These are phyloP conservation scores for Alternaria sp. DNA, from an alignment of 2,329 filamentous ascomycete genomes.

Conservation along the genomic window DNA sequence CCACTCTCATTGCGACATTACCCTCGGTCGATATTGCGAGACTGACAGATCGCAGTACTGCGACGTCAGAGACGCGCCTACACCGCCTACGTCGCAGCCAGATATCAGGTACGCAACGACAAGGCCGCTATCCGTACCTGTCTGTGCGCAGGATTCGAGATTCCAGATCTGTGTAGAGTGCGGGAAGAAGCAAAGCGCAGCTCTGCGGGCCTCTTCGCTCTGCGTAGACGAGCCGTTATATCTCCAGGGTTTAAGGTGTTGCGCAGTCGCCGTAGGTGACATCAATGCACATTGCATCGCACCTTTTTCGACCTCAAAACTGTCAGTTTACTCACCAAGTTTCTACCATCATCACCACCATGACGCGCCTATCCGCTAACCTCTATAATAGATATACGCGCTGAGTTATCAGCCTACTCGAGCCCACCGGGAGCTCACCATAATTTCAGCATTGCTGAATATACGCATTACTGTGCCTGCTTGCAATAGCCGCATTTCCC, in stretches of 20 bases:
- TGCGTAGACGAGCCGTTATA: conserved; percentile 41
- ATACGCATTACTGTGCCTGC: conserved; percentile 36
- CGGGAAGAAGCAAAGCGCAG: conserved; percentile 50
- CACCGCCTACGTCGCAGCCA: conserved; percentile 43
- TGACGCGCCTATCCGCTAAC: conserved; percentile 28
- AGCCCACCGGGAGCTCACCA: conserved; percentile 25
- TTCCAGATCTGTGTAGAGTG: conserved; percentile 46
- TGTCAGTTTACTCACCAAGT: conserved; percentile 18
- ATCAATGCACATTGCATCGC: conserved; percentile 25
- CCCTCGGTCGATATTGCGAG: conserved; percentile 35
- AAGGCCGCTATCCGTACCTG: conserved; percentile 37
- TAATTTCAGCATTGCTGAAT: conserved; percentile 38
- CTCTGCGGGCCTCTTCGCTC: conserved; percentile 33
- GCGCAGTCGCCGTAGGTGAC: conserved; percentile 40
- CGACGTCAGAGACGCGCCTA: conserved; percentile 31
- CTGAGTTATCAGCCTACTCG: conserved; percentile 25
- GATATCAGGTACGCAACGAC: conserved; percentile 35
- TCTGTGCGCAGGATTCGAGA: conserved; percentile 46
- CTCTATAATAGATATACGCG: conserved; percentile 20
- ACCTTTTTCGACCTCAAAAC: conserved; percentile 16
- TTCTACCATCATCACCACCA: conserved; percentile 12
- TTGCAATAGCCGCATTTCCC: conserved; percentile 26
- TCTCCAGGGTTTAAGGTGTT: conserved; percentile 44
- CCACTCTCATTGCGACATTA: conserved; percentile 41
- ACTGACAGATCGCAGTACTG: conserved; percentile 47